Evolutionary conservation across 345 rosid genomes (phyloP).

Genomic region (Xanthoceras sorbifolium): DNA sequence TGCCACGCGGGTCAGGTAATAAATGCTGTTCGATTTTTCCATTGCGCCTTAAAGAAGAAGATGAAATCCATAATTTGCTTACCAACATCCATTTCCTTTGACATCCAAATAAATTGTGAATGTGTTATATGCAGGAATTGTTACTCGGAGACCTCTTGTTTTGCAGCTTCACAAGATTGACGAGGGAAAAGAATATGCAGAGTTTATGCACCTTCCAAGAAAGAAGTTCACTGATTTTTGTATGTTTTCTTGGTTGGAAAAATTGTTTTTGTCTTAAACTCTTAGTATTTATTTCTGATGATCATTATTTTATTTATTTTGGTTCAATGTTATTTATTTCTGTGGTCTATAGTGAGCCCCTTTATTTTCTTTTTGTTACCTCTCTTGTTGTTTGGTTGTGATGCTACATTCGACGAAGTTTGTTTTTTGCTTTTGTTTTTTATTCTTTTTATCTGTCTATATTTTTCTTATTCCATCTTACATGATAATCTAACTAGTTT

Average conservation of each 20-base stretch:
- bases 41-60: background rate
- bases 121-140: constrained; percentile 71
- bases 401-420: background rate
- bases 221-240: constrained; percentile 90
- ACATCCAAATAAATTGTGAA: constrained; percentile 16
- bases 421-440: background rate
- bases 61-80: background rate
- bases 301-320: background rate
- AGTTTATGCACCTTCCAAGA: constrained; percentile 93
- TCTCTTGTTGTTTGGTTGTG: constrained; percentile 1
- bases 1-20: constrained; percentile 96
- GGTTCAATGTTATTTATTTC: background rate
- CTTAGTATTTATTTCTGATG: background rate
- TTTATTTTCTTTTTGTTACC: background rate
- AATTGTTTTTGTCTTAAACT: background rate
- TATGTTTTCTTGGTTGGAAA: constrained; percentile 24
- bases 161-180: constrained; percentile 91
- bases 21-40: constrained; percentile 20
- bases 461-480: constrained; percentile 5
- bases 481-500: constrained; percentile 14
- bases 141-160: constrained; percentile 95
- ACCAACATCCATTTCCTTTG: constrained; percentile 1
- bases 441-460: constrained; percentile 1
- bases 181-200: constrained; percentile 92
- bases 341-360: background rate